Conservation (phyloP, 1,139 yeast genomes). For the Debaryomyces sp. region DNA sequence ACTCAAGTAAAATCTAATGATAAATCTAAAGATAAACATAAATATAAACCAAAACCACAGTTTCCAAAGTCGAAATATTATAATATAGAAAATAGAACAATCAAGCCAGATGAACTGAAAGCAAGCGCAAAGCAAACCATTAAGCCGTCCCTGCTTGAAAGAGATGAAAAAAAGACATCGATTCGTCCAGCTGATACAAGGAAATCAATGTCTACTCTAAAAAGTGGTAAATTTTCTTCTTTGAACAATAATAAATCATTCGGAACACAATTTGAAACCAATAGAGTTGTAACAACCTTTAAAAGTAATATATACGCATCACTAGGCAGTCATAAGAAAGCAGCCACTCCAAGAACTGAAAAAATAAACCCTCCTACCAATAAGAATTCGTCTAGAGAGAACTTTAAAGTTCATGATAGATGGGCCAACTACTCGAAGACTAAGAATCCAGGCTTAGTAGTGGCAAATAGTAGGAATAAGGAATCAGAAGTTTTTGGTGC, state of each 20-base stretch:
- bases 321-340: conserved; percentile 1
- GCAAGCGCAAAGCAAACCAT: not conserved
- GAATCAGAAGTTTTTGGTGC: not conserved
- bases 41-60: not conserved
- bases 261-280: not conserved
- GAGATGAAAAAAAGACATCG: not conserved
- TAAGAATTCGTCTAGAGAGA: not conserved
- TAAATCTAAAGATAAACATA: not conserved
- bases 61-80: not conserved
- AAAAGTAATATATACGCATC: conserved; percentile 7
- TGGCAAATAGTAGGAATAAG: conserved; percentile 1
- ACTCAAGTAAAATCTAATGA: not conserved
- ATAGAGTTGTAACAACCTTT: conserved; percentile 5
- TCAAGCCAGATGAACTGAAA: not conserved
- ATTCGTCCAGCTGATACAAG: not conserved
- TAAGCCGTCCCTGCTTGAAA: not conserved
- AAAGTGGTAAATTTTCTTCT: not conserved
- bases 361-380: not conserved
- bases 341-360: not conserved
- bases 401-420: conserved; percentile 4
- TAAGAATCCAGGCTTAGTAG: not conserved
- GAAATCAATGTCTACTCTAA: not conserved
- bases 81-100: not conserved
- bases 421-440: conserved; percentile 4
- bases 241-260: not conserved